Evolutionary conservation across 345 rosid genomes (phyloP), one percentile per base, ranked within the genome.

Genomic region (Gossypium ekmanianum): DNA sequence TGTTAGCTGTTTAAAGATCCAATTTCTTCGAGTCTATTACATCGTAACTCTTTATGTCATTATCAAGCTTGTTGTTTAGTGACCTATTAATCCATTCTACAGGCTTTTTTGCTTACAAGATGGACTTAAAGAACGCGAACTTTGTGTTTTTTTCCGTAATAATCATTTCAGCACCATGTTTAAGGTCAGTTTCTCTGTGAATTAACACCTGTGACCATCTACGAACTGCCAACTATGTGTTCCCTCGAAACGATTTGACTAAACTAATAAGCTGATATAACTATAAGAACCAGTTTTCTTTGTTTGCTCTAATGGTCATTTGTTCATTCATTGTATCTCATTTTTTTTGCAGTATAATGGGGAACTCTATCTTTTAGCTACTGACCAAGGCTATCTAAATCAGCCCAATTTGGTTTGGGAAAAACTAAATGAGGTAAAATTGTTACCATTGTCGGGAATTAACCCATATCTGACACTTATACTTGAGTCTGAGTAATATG

Each of bases 121-220:
- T 48, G 97, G 97, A 64, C 89, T 93, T 12, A 92, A 93, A 81
- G 99, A 95, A 82, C 91, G 94, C 10, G 94, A 95, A 64, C 94
- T 93, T 41, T 92, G 99, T 84, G 97, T 95, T 29, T 93, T 91
- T 72, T 95, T 95, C 82, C 97, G 97, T 61, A 95, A 95, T 80
- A 95, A 95, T 80, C 99, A 95, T 83, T 95, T 95, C 87, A 85
- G 97, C 82, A 93, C 99, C 83, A 96, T 96, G 99, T 92, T 96
- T 80, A 96, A 93, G 97, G 99, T 48, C 39, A 12, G 7, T 29
- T 55, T 74, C 78, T 65, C 50, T 56, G 26, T 58, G 29, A 70
- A 56, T 22, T 65, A 70, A 63, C 43, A 17, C 27, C 20, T 9
- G 7, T 55, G 62, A 20, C 11, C 10, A 39, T 18, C n/a, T 62